Base-by-base conservation (phyloP, 2,329 filamentous ascomycete genomes). In the Macrophomina pseudophaseolina region DNA sequence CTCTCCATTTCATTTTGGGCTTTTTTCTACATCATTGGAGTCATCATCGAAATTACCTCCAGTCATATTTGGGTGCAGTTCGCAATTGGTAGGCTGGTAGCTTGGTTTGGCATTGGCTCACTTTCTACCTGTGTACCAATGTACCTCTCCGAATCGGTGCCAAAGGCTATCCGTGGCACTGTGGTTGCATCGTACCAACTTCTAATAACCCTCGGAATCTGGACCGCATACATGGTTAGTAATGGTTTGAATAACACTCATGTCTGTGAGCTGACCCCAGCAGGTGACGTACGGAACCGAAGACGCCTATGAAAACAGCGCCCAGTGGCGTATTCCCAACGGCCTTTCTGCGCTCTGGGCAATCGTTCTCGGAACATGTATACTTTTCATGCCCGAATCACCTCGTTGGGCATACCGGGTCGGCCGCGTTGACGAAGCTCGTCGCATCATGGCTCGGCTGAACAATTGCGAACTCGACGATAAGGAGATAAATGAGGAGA, bases 101-200 rank as follows among this genome's bases (percentile, higher is more conserved):
- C 78, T 53, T 80, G 80, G 71, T 68, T 82, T 8, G 80, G 80
- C 52, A 78, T 82, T 42, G 80, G 80, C 38, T 75, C 76, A 16
- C 73, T 82, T n/a, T 80, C 78, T 7, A 85, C 90, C 40, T 82
- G 87, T 42, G 87, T 90, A 1, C 88, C 88, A 67, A 87, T 90
- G 83, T 90, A 88, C 76, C 88, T 90, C 76, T 86, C 86, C 48
- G 88, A 91, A 73, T 87, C 83, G 62, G 83, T 86, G 1, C 88
- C 88, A 3, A 82, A 83, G 18, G 83, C 87, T 71, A 88, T 90
- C 68, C 86, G 88, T 70, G 88, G 88, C 70, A 84, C 86, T 40
- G 84, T 90, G 49, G 86, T 90, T n/a, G 76, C 79, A 12, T 79
- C 76, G 4, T 81, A 81, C 71, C 80, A 81, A 70, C 77, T 81